A percentile compares a stretch with the other conserved stretches of the same genome.
Conservation (phyloP, 169 alveolate genomes). For the Eimeria brunetti region DNA sequence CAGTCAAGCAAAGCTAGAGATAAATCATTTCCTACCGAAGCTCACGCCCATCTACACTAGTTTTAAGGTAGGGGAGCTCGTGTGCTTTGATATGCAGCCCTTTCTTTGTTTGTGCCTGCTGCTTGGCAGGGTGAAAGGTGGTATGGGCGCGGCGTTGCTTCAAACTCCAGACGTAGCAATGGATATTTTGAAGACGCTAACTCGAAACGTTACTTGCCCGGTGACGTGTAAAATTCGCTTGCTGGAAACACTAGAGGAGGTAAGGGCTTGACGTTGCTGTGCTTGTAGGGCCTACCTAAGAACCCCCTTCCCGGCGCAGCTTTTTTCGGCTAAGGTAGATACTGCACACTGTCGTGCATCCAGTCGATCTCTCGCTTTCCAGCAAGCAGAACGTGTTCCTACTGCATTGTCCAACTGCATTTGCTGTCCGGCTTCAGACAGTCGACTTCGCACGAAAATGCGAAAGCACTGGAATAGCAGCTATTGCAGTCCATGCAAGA, state of each 20-base stretch:
- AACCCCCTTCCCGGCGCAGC: background rate
- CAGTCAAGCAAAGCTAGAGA: background rate
- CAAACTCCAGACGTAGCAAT: slow-evolving; percentile 77
- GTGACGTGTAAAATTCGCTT: slow-evolving; percentile 82
- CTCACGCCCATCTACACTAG: background rate
- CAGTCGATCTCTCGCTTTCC: background rate
- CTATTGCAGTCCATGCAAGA: slow-evolving; percentile 79
- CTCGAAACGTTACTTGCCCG: slow-evolving; percentile 68
- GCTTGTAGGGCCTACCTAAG: background rate
- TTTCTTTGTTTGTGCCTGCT: background rate
- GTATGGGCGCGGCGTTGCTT: slow-evolving; percentile 83
- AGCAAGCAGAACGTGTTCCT: background rate
- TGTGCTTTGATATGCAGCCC: background rate
- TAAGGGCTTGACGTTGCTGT: background rate
- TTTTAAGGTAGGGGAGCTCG: background rate
- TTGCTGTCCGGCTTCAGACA: slow-evolving; percentile 48
- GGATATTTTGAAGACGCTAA: slow-evolving; percentile 79
- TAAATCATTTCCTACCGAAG: background rate
- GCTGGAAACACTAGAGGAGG: slow-evolving; percentile 74
- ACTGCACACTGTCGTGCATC: background rate
- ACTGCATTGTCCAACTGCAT: background rate
- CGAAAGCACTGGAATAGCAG: slow-evolving; percentile 75
- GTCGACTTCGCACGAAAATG: slow-evolving; percentile 78
- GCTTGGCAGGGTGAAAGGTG: slow-evolving; percentile 76
- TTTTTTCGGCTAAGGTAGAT: background rate